A percentile compares a stretch with the other conserved stretches of the same genome.
phyloP scores from a whole-genome alignment of 352 stramenopile species.

The Globisporangium echinulatum region DNA sequence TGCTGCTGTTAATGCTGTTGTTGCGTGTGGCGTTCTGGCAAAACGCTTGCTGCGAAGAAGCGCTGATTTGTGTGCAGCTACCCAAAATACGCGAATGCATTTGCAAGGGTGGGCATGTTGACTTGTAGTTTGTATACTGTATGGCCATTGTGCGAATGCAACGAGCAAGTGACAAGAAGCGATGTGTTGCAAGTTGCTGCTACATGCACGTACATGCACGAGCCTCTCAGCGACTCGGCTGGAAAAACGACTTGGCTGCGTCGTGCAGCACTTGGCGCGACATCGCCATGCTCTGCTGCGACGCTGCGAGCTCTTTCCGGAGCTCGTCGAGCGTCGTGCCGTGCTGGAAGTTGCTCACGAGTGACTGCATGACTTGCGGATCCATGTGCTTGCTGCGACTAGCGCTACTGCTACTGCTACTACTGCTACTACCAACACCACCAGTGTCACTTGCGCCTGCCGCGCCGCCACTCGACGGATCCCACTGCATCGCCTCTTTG shows the following conservation, averaged over 20 bases:
- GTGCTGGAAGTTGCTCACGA: conserved; percentile 70
- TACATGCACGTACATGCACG: neutral
- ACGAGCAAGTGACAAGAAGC: no score
- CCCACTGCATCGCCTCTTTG: conserved; percentile 19
- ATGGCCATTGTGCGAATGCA: no score
- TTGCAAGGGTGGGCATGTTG: no score
- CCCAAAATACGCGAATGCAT: no score
- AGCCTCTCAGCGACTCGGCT: conserved; percentile 16
- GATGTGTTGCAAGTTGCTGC: no score
- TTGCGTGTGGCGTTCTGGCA: no score
- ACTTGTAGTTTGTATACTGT: no score
- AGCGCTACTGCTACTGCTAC: conserved; percentile 6
- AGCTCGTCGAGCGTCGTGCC: conserved; percentile 58
- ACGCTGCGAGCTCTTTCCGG: conserved; percentile 53
- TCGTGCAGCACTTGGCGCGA: conserved; percentile 62
- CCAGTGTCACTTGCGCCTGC: neutral
- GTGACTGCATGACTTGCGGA: conserved; percentile 48
- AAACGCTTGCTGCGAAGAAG: no score
- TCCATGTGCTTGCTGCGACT: conserved; percentile 36
- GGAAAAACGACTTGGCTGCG: conserved; percentile 64
- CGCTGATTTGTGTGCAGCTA: no score
- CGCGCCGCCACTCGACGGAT: conserved; percentile 4
- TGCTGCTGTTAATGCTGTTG: no score
- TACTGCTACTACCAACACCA: conserved; percentile 3
- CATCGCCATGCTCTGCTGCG: conserved; percentile 60